Base-by-base conservation (phyloP, 257 asterid genomes). In the Lycium ferocissimum region DNA sequence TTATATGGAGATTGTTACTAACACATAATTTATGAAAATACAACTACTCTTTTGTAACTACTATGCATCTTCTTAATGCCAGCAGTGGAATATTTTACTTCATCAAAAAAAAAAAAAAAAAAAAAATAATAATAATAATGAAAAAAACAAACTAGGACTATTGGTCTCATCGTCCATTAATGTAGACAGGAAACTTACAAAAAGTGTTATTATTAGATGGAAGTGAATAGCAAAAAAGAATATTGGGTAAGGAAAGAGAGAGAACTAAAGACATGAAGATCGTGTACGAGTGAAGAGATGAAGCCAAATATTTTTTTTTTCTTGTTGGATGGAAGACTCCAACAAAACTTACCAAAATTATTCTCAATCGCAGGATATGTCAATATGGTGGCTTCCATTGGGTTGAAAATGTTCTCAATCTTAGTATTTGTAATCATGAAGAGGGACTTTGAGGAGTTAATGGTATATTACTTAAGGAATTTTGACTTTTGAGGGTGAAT, bases 221-320 rank as follows among this genome's bases (percentile, higher is more conserved):
- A 40, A n/a, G 14, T 9, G 26, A 70, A 70, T 10, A 72, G 37
- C 43, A 9, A n/a, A 6, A 7, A n/a, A 43, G 35, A 8, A 18
- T 8, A n/a, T 72, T 72, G 9, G 80, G 47, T n/a, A 54, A 72
- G 80, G 57, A 72, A 40, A 43, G 57, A 72, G 33, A n/a, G 80
- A 18, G 35, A n/a, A 72, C 57, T 43, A n/a, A 72, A n/a, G 57
- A n/a, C 33, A 9, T 40, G 79, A 40, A 38, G 26, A 69, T 69
- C 2, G 73, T 33, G 20, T 33, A 47, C 11, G 20, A 66, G 73
- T 35, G 47, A 35, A 33, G 73, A 13, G n/a, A 69, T 69, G 22
- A 69, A 69, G 22, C 7, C 53, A 70, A 5, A 10, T 13, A 26
- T n/a, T 45, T n/a, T 43, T 17, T 4, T 2, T 43, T 71, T 70